Conservation (phyloP, 768 basidiomycete genomes). For the Rhodotorula diobovata region DNA sequence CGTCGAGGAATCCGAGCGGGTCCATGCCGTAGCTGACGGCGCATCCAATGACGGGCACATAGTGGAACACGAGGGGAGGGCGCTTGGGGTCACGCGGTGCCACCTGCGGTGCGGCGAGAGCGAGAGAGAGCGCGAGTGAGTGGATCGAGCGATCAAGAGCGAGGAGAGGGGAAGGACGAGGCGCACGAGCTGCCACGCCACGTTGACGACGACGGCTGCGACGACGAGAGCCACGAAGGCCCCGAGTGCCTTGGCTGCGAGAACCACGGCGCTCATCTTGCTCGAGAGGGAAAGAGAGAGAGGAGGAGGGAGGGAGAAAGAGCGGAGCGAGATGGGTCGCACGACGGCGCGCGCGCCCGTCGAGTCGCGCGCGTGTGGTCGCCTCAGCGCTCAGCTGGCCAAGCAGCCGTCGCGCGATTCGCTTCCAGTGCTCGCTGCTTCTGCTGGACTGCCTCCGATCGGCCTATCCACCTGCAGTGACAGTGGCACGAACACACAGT, state of each 20-base stretch:
- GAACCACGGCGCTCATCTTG: background rate
- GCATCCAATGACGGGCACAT: slow-evolving; percentile 84
- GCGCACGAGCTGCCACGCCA: slow-evolving; percentile 34
- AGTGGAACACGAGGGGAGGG: slow-evolving; percentile 93
- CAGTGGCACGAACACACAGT: too few species aligned
- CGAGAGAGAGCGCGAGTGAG: background rate
- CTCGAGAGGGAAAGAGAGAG: background rate
- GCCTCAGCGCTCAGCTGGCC: too few species aligned
- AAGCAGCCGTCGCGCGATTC: too few species aligned
- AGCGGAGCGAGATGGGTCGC: background rate
- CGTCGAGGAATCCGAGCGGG: slow-evolving; percentile 66
- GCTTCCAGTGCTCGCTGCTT: too few species aligned
- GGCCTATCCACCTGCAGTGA: too few species aligned
- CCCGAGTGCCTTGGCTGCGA: background rate
- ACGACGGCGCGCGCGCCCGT: background rate
- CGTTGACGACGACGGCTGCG: slow-evolving; percentile 27
- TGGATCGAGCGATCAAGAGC: too few species aligned
- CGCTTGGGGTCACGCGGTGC: slow-evolving; percentile 24
- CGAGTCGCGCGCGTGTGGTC: too few species aligned
- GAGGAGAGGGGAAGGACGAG: background rate
- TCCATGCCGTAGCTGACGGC: slow-evolving; percentile 85
- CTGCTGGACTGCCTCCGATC: too few species aligned
- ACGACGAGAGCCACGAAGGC: background rate
- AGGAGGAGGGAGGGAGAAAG: background rate
- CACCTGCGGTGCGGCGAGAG: slow-evolving; percentile 7